Evolutionary conservation across 345 rosid species (phyloP).

Genomic region (Balakata baccata): DNA sequence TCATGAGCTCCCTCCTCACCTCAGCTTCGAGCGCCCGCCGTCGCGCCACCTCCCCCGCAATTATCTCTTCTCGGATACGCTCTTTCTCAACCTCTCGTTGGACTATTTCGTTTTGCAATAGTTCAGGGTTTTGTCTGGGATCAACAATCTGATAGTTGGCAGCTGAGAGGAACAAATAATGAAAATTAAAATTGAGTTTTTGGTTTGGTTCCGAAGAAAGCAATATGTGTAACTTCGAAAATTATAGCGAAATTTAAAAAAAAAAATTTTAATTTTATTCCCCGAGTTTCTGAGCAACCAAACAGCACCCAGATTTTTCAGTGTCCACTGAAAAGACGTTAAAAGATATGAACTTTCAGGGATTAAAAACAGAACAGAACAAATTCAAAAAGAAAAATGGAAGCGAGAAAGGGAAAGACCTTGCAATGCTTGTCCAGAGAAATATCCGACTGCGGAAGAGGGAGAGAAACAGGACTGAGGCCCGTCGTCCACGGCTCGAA

Average conservation of each 20-base stretch:
- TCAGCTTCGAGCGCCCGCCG: constrained; percentile 41
- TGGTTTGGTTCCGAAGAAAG: too few relatives aligned
- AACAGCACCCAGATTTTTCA: neutral
- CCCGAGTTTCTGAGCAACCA: neutral
- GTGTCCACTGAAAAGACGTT: neutral
- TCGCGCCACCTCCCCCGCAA: constrained; percentile 28
- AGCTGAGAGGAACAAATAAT: neutral
- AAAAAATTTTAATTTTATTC: neutral
- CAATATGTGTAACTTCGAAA: too few relatives aligned
- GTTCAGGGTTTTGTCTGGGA: constrained; percentile 8
- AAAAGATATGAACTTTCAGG: neutral
- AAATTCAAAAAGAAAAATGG: too few relatives aligned
- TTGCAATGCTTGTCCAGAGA: constrained; percentile 27
- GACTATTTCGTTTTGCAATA: constrained; percentile 14
- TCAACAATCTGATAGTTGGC: neutral
- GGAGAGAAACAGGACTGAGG: constrained; percentile 17
- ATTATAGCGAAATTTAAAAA: too few relatives aligned
- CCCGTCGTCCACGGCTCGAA: constrained; percentile 35
- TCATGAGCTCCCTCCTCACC: constrained; percentile 44
- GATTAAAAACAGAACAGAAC: neutral
- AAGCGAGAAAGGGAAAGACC: constrained; percentile 20
- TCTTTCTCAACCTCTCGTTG: constrained; percentile 42
- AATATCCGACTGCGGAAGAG: constrained; percentile 14
- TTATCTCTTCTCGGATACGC: constrained; percentile 40
- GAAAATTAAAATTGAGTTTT: too few relatives aligned